These are phyloP conservation scores for Talaromyces piceae DNA, from an alignment of 2,329 filamentous ascomycete species.

Conservation along the genomic window DNA sequence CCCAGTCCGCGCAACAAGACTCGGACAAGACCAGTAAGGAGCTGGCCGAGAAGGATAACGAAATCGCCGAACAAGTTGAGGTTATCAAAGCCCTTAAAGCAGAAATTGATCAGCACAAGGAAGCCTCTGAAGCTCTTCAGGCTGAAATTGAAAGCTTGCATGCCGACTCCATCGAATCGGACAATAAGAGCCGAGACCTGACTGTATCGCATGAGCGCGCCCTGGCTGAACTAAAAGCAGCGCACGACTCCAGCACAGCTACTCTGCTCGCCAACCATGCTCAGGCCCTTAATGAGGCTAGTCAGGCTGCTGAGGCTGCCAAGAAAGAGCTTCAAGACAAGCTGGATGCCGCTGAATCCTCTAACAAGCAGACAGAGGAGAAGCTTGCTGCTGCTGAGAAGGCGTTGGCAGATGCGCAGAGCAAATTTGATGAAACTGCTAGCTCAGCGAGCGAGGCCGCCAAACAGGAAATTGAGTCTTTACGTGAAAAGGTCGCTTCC, in stretches of 20 bases:
- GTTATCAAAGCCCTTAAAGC: slow-evolving; percentile 14
- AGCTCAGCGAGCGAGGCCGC: slow-evolving; percentile 27
- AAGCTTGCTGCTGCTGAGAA: slow-evolving; percentile 28
- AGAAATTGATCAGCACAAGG: slow-evolving; percentile 14
- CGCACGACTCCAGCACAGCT: slow-evolving; percentile 19
- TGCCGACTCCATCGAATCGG: slow-evolving; percentile 15
- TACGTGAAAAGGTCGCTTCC: slow-evolving; percentile 27
- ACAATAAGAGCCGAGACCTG: slow-evolving; percentile 22
- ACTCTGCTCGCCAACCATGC: slow-evolving; percentile 23
- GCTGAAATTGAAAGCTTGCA: slow-evolving; percentile 24
- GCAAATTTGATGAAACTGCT: slow-evolving; percentile 26
- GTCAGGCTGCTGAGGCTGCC: slow-evolving; percentile 24
- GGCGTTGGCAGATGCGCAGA: slow-evolving; percentile 25
- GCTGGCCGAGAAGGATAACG: slow-evolving; percentile 30
- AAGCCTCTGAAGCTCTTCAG: slow-evolving; percentile 26
- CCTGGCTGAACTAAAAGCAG: slow-evolving; percentile 23
- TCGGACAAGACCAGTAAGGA: slow-evolving; percentile 19
- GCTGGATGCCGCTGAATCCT: slow-evolving; percentile 25
- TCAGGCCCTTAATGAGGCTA: slow-evolving; percentile 26
- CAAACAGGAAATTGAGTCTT: slow-evolving; percentile 28
- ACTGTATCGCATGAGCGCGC: slow-evolving; percentile 21
- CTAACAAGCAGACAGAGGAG: slow-evolving; percentile 24
- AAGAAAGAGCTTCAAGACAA: slow-evolving; percentile 28
- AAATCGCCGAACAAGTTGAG: slow-evolving; percentile 23
- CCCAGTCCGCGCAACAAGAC: slow-evolving; percentile 21